phyloP scores from a whole-genome alignment of 345 rosid genomes.

The Eucalyptus marginata region DNA sequence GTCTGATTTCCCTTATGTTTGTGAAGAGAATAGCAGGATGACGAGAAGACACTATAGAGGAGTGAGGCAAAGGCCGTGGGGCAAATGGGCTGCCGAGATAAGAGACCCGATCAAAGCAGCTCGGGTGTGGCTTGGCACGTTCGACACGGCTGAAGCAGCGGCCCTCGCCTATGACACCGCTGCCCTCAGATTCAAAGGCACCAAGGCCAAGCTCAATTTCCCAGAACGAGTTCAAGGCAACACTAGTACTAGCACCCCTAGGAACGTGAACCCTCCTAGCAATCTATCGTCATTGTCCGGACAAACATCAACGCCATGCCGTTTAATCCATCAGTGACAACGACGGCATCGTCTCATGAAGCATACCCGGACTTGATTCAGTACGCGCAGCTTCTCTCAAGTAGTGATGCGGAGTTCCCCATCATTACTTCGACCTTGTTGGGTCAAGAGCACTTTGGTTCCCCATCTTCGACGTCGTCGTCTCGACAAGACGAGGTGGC shows the following conservation, averaged over 20 bases:
- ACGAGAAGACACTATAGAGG: constrained; percentile 75
- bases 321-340: not conserved
- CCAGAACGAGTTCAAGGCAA: constrained; percentile 67
- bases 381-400: constrained; percentile 64
- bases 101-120: constrained; percentile 73
- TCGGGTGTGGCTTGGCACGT: constrained; percentile 91
- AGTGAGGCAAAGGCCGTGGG: constrained; percentile 96
- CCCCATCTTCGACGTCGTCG: constrained; percentile 17
- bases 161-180: constrained; percentile 86
- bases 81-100: constrained; percentile 97
- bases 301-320: not conserved
- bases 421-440: constrained; percentile 44
- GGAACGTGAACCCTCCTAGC: not conserved
- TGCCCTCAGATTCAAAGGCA: constrained; percentile 82
- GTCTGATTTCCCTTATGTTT: not conserved
- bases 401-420: constrained; percentile 40
- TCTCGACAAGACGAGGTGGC: not conserved
- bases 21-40: constrained; percentile 24
- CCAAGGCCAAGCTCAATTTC: constrained; percentile 82
- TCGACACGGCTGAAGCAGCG: constrained; percentile 81
- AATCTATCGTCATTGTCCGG: not conserved
- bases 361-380: constrained; percentile 51
- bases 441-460: constrained; percentile 8
- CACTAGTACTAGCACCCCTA: not conserved
- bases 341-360: constrained; percentile 9